Base-by-base conservation (phyloP, 208 protist genomes). In the Ichthyophonus hoferi region DNA sequence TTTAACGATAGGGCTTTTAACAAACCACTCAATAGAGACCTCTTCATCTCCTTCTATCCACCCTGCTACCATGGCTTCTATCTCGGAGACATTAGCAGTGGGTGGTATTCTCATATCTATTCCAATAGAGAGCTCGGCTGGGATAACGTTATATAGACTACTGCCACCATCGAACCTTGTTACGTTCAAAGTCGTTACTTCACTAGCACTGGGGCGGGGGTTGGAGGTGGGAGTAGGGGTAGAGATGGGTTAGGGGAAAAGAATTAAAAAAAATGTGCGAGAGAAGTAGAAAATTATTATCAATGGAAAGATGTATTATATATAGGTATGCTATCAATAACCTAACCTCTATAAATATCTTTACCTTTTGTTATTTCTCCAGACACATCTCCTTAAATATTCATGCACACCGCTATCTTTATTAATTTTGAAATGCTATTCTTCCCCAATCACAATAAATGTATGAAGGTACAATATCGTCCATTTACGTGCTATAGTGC, bases 71-170 rank as follows among this genome's bases (percentile, higher is more conserved):
- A 67, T 67, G 14, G 7, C 24, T 24, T 67, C 14, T 7, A 67
- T n/a, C 14, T 67, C 50, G 7, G 7, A 24, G 7, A 67, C 14
- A n/a, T 7, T 67, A 24, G 50, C 24, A 24, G 50, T 67, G 7
- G 50, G 50, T 7, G 50, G 50, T 7, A 67, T 67, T 24, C 50
- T 7, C 24, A 67, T 24, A 24, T 67, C 50, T 7, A 67, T 67
- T 24, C 50, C 50, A 24, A 67, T 24, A 7, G 7, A n/a, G 14
- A 67, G 14, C 24, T 67, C 78, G 14, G 78, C 7, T 34, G 78
- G 78, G 33, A 82, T 38, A n/a, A 82, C 78, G 78, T 82, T 82
- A n/a, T 82, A n/a, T n/a, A n/a, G n/a, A 34, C n/a, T 7, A 12
- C 12, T 38, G 78, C 78, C 78, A 34, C 78, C 78, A n/a, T 37